Evolutionary conservation across 2,329 filamentous ascomycete genomes (phyloP).

Genomic region (Fusarium torreyae): DNA sequence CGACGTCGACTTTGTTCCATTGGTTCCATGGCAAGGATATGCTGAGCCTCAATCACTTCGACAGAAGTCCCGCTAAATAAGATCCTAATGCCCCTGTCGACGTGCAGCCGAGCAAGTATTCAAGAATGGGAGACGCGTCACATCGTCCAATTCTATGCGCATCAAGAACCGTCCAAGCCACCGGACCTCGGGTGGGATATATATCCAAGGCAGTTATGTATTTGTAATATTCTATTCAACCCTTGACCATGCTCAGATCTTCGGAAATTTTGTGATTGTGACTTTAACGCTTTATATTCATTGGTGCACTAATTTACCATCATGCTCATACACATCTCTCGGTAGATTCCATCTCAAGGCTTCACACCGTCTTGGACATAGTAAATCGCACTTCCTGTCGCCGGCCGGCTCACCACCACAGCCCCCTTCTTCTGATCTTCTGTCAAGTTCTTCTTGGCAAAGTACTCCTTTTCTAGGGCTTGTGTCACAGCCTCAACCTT

Average conservation of each 20-base stretch:
- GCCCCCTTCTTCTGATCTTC: constrained; percentile 83
- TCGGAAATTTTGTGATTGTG: constrained; percentile 6
- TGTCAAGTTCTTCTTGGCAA: constrained; percentile 74
- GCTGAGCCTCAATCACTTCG: constrained; percentile 20
- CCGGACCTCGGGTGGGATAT: constrained; percentile 31
- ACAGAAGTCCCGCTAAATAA: constrained; percentile 7
- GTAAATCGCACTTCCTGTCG: constrained; percentile 76
- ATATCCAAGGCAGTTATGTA: neutral
- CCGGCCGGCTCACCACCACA: constrained; percentile 90
- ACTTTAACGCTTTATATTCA: constrained; percentile 17
- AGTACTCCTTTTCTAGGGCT: constrained; percentile 87
- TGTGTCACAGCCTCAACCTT: constrained; percentile 84
- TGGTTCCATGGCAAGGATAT: constrained; percentile 7
- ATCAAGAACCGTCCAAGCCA: constrained; percentile 15
- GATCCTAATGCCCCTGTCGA: neutral
- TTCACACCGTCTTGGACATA: constrained; percentile 54
- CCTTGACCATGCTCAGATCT: constrained; percentile 19
- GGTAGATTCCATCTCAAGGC: constrained; percentile 14
- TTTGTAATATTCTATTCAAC: constrained; percentile 13
- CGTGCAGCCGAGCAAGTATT: neutral
- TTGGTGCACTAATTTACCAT: constrained; percentile 14
- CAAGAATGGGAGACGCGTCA: constrained; percentile 6
- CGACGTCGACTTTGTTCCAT: constrained; percentile 15
- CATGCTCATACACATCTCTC: constrained; percentile 10
- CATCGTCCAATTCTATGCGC: constrained; percentile 13